Evolutionary conservation across 164 flowering plant genomes (phyloP), one percentile per base, ranked within the genome.

Genomic region (Stephania japonica): DNA sequence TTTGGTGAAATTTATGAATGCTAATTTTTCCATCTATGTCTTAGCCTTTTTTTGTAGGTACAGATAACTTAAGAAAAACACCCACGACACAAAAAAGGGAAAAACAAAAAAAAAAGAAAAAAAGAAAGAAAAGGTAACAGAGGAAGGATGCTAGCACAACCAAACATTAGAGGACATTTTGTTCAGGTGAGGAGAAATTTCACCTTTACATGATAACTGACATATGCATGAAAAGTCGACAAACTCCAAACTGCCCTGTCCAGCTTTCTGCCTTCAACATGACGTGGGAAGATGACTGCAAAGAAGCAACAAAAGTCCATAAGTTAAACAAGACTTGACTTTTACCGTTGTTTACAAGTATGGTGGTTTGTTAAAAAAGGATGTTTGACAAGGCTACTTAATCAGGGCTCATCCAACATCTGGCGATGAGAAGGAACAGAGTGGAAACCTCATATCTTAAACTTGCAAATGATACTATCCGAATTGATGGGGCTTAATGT

Each of bases 161-260:
- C 5, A 16, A 26, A 64, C 32, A 64, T 24, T 32, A 64, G 32
- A 64, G 25, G 19, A 64, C 27, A 10, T 64, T 24, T 64, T 23
- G 24, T 9, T 4, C 24, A n/a, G 32, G 25, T 64, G 67, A 64
- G 42, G 38, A 66, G 42, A 63, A 68, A 76, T 10, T 80, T 77
- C 77, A 91, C 99, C 97, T 95, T 95, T 68, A 95, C 94, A 82
- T 95, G 99, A 80, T 93, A 95, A 76, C 89, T 93, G 70, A 93
- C 98, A 82, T 91, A 95, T 18, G 99, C 97, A 87, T 89, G 97
- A 81, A 95, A 95, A 7, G 99, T 90, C 70, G 89, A 90, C 73
- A 95, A 81, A 81, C 85, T 89, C 97, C 96, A 93, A 74, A 91
- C 98, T 32, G 93, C 89, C 78, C 83, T 87, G 80, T 95, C 99